These are phyloP conservation scores for Hirschioporus abietinus DNA, from an alignment of 768 basidiomycete genomes.

Conservation along the genomic window DNA sequence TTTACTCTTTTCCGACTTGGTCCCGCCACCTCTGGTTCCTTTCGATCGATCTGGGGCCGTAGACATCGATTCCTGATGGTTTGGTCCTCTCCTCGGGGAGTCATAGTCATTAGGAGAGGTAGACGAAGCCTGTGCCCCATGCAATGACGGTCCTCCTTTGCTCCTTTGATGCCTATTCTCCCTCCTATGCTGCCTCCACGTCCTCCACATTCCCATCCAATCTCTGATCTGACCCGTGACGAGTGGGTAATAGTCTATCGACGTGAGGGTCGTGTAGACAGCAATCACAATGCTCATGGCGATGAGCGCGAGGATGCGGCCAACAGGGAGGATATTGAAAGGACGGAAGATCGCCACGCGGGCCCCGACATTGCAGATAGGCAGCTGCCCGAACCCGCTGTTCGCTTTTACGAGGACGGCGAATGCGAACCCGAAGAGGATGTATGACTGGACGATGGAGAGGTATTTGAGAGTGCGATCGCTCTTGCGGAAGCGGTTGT, in stretches of 20 bases:
- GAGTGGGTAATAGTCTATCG: background rate
- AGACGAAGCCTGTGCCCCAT: background rate
- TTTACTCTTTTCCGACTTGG: background rate
- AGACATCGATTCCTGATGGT: background rate
- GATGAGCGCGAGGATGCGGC: slow-evolving; percentile 2
- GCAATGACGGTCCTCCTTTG: background rate
- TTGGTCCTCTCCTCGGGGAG: background rate
- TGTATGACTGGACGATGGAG: slow-evolving; percentile 9
- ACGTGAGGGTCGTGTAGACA: background rate
- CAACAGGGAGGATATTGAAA: slow-evolving; percentile 1
- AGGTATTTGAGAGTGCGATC: slow-evolving; percentile 4
- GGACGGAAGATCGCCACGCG: slow-evolving; percentile 4
- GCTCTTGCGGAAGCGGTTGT: slow-evolving; percentile 6
- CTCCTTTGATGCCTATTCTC: background rate
- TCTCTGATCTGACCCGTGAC: background rate
- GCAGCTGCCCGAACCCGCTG: background rate
- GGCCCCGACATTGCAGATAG: slow-evolving; percentile 3
- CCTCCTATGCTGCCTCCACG: background rate
- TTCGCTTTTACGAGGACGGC: slow-evolving; percentile 1
- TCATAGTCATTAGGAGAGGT: background rate
- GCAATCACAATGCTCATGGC: background rate
- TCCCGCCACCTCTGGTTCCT: background rate
- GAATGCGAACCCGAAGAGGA: slow-evolving; percentile 8
- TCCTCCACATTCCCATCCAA: background rate
- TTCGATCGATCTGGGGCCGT: background rate